Percentiles rank a stretch among this genome's conserved stretches.
Conservation (phyloP, 768 basidiomycete species). For the Hypholoma sublateritium region DNA sequence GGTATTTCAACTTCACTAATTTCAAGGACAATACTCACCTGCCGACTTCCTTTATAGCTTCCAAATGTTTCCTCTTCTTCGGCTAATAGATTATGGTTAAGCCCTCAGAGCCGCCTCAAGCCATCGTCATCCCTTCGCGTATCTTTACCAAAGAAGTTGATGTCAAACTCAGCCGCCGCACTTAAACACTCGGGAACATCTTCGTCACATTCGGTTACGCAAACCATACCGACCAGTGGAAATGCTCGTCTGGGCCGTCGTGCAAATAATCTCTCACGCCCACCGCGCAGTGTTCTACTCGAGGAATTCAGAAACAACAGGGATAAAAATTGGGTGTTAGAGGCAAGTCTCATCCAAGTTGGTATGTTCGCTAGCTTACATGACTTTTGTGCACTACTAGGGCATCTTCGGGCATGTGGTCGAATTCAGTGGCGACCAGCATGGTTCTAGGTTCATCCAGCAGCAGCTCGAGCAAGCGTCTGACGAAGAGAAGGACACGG, state of each 20-base stretch:
- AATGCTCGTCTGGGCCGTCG: conserved; percentile 42
- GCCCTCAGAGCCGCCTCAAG: too few species aligned
- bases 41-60: too few species aligned
- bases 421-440: conserved; percentile 93
- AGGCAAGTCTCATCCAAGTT: conserved; percentile 39
- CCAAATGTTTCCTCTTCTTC: too few species aligned
- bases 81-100: too few species aligned
- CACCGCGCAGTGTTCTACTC: conserved; percentile 67
- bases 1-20: not conserved
- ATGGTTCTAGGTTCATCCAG: conserved; percentile 98
- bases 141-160: not conserved
- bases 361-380: not conserved
- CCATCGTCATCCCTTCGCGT: too few species aligned
- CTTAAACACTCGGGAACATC: not conserved
- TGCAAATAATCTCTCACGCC: conserved; percentile 34
- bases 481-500: conserved; percentile 73
- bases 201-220: not conserved
- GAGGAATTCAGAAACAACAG: conserved; percentile 87
- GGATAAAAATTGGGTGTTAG: conserved; percentile 77
- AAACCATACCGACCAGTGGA: not conserved
- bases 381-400: conserved; percentile 38
- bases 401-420: conserved; percentile 84
- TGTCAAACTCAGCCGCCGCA: not conserved
- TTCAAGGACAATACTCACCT: too few species aligned
- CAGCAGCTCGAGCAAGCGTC: conserved; percentile 62